Conservation (phyloP, 1,284 basidiomycete species). For the Ustilago trichophora region DNA sequence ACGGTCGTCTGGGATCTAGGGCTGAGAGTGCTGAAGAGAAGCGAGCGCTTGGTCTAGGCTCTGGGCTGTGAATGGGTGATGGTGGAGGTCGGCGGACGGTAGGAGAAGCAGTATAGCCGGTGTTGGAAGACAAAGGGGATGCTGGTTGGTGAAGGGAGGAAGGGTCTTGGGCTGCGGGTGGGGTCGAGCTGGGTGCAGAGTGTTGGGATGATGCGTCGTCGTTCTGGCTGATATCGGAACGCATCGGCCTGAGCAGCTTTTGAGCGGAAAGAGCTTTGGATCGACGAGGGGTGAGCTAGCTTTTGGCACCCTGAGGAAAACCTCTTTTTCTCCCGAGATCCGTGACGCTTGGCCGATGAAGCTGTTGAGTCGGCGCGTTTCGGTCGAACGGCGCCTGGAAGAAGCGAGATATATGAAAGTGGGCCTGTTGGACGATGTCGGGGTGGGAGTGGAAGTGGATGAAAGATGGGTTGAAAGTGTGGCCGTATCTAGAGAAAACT, state of each 20-base stretch:
- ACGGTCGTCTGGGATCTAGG: constrained; percentile 3
- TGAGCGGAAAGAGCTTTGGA: too few species aligned
- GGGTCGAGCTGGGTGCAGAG: neutral
- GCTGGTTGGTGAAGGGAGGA: neutral
- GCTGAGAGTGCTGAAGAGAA: constrained; percentile 10
- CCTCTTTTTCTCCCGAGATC: neutral
- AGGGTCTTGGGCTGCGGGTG: neutral
- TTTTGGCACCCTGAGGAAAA: too few species aligned
- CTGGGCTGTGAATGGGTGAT: constrained; percentile 26
- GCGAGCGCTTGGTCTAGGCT: constrained; percentile 13
- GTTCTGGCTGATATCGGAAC: constrained; percentile 15
- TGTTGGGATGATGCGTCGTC: constrained; percentile 9
- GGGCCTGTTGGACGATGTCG: too few species aligned
- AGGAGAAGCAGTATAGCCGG: neutral
- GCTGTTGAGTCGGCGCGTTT: too few species aligned
- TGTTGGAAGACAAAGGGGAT: constrained; percentile 3
- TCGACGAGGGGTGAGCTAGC: neutral
- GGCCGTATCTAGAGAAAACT: too few species aligned
- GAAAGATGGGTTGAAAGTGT: too few species aligned
- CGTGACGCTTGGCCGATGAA: neutral
- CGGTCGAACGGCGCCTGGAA: too few species aligned
- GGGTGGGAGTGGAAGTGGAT: too few species aligned
- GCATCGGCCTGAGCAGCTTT: constrained; percentile 22
- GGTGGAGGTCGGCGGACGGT: constrained; percentile 20
- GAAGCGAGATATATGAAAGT: too few species aligned